A percentile compares a stretch with the other conserved stretches of the same genome.
phyloP scores from a whole-genome alignment of 352 stramenopile genomes.

The Aphanomyces stellatus region DNA sequence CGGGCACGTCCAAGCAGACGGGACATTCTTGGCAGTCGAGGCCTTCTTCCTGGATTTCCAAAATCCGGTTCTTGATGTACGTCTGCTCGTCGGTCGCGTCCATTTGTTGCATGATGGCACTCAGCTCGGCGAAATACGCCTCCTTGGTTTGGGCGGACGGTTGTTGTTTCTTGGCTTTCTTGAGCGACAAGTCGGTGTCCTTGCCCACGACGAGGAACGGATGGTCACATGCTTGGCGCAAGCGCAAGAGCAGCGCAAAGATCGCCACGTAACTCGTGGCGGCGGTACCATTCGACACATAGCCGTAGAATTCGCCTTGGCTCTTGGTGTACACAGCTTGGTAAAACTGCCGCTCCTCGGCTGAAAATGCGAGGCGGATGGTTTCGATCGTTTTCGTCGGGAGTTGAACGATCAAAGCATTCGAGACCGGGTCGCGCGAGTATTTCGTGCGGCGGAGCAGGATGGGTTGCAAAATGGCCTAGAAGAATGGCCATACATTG shows the following conservation, averaged over 20 bases:
- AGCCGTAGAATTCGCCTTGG: slow-evolving; percentile 84
- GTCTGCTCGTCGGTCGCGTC: background rate
- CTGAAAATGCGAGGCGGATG: slow-evolving; percentile 58
- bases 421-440: slow-evolving; percentile 49
- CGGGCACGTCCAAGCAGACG: slow-evolving; percentile 71
- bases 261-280: slow-evolving; percentile 83
- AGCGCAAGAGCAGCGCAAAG: slow-evolving; percentile 75
- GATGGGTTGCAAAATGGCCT: slow-evolving; percentile 48
- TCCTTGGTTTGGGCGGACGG: background rate
- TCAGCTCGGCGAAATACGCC: slow-evolving; percentile 10
- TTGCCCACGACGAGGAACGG: slow-evolving; percentile 72
- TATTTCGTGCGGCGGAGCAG: slow-evolving; percentile 83
- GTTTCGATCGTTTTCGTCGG: slow-evolving; percentile 63
- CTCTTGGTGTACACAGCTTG: slow-evolving; percentile 76
- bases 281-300: slow-evolving; percentile 60
- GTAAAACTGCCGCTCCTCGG: slow-evolving; percentile 78
- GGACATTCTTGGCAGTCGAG: slow-evolving; percentile 76
- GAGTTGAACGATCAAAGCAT: slow-evolving; percentile 54
- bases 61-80: slow-evolving; percentile 18
- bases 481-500: too few species aligned
- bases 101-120: background rate
- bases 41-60: slow-evolving; percentile 65
- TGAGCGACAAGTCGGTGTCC: background rate
- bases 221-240: slow-evolving; percentile 87
- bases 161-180: background rate